phyloP scores from a whole-genome alignment of 257 asterid genomes.

The Craterostigma plantagineum region DNA sequence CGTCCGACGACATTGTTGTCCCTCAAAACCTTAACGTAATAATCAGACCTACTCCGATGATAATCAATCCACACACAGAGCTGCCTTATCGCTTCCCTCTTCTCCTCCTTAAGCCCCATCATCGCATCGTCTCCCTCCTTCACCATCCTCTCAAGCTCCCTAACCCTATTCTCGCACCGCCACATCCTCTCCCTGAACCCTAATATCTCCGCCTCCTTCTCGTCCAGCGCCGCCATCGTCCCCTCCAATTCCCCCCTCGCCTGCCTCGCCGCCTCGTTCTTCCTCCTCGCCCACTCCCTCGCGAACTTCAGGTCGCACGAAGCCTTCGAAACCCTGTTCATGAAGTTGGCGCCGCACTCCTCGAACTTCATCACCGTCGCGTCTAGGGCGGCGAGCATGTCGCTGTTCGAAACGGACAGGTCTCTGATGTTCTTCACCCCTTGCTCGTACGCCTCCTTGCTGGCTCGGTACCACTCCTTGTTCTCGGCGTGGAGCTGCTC shows the following conservation, averaged over 20 bases:
- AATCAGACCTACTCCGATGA: slow-evolving; percentile 39
- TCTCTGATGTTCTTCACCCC: slow-evolving; percentile 25
- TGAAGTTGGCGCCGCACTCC: slow-evolving; percentile 33
- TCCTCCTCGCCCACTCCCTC: slow-evolving; percentile 54
- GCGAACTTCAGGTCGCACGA: slow-evolving; percentile 53
- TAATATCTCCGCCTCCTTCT: slow-evolving; percentile 39
- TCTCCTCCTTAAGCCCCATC: slow-evolving; percentile 40
- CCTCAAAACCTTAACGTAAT: slow-evolving; percentile 31
- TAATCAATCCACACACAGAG: slow-evolving; percentile 62
- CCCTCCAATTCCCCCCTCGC: slow-evolving; percentile 35
- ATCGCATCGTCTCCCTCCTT: slow-evolving; percentile 31
- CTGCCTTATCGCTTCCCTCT: slow-evolving; percentile 59
- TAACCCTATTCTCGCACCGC: slow-evolving; percentile 34
- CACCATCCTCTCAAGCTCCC: slow-evolving; percentile 38
- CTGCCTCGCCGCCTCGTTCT: slow-evolving; percentile 23
- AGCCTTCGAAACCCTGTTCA: slow-evolving; percentile 52
- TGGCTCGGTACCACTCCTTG: slow-evolving; percentile 45
- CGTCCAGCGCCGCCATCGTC: slow-evolving; percentile 25
- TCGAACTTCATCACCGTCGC: slow-evolving; percentile 36
- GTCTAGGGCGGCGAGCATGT: slow-evolving; percentile 31
- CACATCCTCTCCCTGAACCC: slow-evolving; percentile 32
- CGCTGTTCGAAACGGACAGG: slow-evolving; percentile 24
- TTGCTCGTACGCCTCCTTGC: slow-evolving; percentile 20
- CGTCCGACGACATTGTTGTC: slow-evolving; percentile 8
- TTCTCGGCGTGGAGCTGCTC: slow-evolving; percentile 72